These are phyloP conservation scores for Endocladia muricata DNA, from an alignment of 31 red algal genomes.

Conservation along the genomic window DNA sequence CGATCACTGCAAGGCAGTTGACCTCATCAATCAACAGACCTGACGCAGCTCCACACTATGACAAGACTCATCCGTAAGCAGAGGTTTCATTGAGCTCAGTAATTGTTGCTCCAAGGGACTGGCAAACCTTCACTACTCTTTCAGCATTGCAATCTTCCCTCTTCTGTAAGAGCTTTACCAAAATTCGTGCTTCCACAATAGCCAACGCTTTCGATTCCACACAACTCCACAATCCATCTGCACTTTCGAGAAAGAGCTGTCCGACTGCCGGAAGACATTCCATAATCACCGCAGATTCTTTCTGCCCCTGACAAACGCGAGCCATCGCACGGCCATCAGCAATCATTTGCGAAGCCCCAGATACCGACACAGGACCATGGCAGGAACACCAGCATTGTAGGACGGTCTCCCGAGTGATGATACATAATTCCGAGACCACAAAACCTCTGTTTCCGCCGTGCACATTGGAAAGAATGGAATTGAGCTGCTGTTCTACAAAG, in stretches of 20 bases:
- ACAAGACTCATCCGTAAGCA: no score
- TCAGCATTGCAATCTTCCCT: constrained; percentile 20
- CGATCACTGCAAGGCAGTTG: no score
- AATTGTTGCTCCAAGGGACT: constrained; percentile 37
- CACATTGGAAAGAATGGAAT: constrained; percentile 28
- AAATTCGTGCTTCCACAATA: constrained; percentile 37
- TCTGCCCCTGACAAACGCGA: constrained; percentile 33
- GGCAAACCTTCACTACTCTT: constrained; percentile 46
- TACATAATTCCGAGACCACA: constrained; percentile 38
- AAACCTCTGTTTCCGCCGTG: constrained; percentile 42
- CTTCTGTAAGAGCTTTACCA: constrained; percentile 40
- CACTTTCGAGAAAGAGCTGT: constrained; percentile 50
- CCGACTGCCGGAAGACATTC: constrained; percentile 48
- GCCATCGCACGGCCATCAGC: constrained; percentile 41
- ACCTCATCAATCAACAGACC: no score
- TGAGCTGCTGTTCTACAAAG: constrained; percentile 50
- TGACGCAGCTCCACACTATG: no score
- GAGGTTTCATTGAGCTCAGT: constrained; percentile 2
- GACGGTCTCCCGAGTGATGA: constrained; percentile 36
- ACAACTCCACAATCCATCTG: constrained; percentile 57
- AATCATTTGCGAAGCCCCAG: constrained; percentile 48
- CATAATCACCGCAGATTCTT: not conserved
- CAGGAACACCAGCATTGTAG: constrained; percentile 48
- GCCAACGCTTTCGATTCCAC: constrained; percentile 36
- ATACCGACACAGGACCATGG: constrained; percentile 19